These are phyloP conservation scores for Fraxinus quadrangulata DNA, from an alignment of 257 asterid genomes.

Conservation along the genomic window DNA sequence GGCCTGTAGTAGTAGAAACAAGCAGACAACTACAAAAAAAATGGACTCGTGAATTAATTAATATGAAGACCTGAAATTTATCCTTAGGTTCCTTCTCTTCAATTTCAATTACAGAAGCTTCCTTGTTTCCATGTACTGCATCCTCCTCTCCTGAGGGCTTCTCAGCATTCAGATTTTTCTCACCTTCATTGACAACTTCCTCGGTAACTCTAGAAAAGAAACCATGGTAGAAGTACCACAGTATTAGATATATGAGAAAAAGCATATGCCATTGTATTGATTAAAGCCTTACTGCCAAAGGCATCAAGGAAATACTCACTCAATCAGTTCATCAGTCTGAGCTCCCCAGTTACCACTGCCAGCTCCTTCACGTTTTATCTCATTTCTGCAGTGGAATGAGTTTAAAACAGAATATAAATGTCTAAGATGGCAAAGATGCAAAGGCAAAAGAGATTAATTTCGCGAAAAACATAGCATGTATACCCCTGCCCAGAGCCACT, in stretches of 20 bases:
- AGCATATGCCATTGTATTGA: not conserved
- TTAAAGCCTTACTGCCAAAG: constrained; percentile 13
- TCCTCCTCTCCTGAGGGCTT: constrained; percentile 52
- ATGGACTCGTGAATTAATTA: not conserved
- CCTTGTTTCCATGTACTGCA: constrained; percentile 55
- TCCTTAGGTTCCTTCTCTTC: constrained; percentile 76
- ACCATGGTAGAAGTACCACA: constrained; percentile 4
- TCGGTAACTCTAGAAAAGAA: constrained; percentile 47
- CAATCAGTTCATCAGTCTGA: constrained; percentile 59
- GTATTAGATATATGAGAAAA: not conserved
- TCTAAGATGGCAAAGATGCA: not conserved
- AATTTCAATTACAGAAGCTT: constrained; percentile 46
- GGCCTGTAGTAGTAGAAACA: not conserved
- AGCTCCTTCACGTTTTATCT: constrained; percentile 72
- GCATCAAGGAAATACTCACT: constrained; percentile 55
- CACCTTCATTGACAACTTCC: constrained; percentile 56
- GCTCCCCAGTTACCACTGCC: constrained; percentile 95
- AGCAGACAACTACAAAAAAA: not conserved
- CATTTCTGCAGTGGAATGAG: constrained; percentile 44
- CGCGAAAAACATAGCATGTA: constrained; percentile 1
- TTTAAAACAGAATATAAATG: not conserved
- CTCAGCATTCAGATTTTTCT: constrained; percentile 50
- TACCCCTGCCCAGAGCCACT: constrained; percentile 90
- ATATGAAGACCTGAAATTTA: constrained; percentile 43
- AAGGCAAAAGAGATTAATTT: not conserved